Evolutionary conservation across 1,139 yeast species (phyloP).

Genomic region (Taphrina flavorubra): DNA sequence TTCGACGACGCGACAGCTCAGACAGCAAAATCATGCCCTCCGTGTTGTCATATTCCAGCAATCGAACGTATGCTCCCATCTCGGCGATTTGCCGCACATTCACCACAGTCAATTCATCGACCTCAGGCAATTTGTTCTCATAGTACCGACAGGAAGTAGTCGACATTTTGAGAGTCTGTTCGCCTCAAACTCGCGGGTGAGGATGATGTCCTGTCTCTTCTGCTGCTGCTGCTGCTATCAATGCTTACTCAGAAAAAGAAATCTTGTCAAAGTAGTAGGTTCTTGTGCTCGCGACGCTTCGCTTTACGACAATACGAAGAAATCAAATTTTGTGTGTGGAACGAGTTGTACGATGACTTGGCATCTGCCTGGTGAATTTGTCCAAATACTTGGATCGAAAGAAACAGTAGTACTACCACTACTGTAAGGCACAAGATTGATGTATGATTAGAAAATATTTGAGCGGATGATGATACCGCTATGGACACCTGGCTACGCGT

Average conservation of each 20-base stretch:
- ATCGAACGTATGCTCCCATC: slow-evolving; percentile 64
- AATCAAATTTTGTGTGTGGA: neutral
- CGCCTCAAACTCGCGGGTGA: neutral
- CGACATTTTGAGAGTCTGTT: slow-evolving; percentile 45
- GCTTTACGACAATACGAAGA: slow-evolving; percentile 2
- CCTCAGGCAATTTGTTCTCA: slow-evolving; percentile 98
- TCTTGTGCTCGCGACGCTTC: neutral
- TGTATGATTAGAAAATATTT: no score
- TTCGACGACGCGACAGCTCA: slow-evolving; percentile 97
- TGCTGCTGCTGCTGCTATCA: neutral
- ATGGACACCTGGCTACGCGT: no score
- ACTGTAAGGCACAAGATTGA: no score
- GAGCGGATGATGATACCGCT: no score
- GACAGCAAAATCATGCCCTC: slow-evolving; percentile 98
- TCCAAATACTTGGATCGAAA: neutral
- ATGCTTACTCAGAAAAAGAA: neutral
- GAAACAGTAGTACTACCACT: no score
- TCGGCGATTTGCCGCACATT: slow-evolving; percentile 48
- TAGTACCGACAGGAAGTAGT: slow-evolving; percentile 77
- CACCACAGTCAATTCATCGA: slow-evolving; percentile 89
- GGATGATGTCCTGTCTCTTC: neutral
- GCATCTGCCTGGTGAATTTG: neutral
- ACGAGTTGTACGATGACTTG: slow-evolving; percentile 8
- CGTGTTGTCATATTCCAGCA: slow-evolving; percentile 94
- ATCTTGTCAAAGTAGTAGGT: neutral